These are phyloP conservation scores for Chalaropsis thielavioides DNA, from an alignment of 2,329 filamentous ascomycete genomes.

Conservation along the genomic window DNA sequence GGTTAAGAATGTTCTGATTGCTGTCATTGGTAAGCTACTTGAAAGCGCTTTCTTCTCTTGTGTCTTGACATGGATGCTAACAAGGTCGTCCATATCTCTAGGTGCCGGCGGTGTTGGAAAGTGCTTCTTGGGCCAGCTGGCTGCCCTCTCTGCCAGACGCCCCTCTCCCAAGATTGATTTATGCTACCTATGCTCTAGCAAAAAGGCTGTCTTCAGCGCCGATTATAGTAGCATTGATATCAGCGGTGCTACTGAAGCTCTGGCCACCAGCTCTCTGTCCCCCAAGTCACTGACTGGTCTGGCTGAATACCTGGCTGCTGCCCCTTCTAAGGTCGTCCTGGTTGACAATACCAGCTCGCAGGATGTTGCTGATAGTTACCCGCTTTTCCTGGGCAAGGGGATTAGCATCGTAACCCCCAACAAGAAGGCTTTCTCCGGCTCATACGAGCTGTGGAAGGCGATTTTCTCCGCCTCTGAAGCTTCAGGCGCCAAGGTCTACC, in stretches of 20 bases:
- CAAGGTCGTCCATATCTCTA: constrained; percentile 26
- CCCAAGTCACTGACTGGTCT: constrained; percentile 56
- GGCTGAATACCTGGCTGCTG: constrained; percentile 60
- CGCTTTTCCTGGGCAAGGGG: constrained; percentile 61
- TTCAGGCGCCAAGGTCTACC: constrained; percentile 71
- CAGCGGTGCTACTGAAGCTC: constrained; percentile 44
- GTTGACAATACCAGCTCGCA: constrained; percentile 95
- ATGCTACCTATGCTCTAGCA: constrained; percentile 74
- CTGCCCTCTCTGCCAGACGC: constrained; percentile 49
- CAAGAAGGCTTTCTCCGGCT: constrained; percentile 92
- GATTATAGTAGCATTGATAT: constrained; percentile 56
- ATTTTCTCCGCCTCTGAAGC: constrained; percentile 64
- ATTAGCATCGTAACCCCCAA: constrained; percentile 92
- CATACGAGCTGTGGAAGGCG: constrained; percentile 66
- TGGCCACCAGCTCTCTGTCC: constrained; percentile 48
- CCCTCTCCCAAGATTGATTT: constrained; percentile 59
- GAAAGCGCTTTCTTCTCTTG: background rate
- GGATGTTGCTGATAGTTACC: constrained; percentile 70
- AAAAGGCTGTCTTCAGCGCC: constrained; percentile 61
- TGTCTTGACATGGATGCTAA: background rate
- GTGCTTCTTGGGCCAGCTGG: constrained; percentile 73
- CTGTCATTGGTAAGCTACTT: constrained; percentile 33
- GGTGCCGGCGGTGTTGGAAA: constrained; percentile 89
- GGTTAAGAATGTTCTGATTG: constrained; percentile 35
- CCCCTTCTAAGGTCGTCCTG: constrained; percentile 65